Evolutionary conservation across 352 stramenopile genomes (phyloP).

Genomic region (Pythium rhizo-oryzae): DNA sequence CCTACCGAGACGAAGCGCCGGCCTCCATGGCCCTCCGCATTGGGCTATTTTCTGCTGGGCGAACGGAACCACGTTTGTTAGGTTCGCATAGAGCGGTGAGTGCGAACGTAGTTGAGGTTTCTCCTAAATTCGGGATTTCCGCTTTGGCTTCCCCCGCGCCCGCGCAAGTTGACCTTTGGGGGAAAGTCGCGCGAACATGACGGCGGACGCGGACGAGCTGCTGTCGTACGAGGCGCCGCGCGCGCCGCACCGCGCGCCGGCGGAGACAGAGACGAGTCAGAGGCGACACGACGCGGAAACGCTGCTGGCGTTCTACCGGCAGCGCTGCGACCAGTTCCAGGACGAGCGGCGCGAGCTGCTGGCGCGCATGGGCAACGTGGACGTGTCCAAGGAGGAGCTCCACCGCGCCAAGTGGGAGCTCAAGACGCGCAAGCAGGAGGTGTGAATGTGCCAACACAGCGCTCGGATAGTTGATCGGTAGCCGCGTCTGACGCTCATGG

Average conservation of each 20-base stretch:
- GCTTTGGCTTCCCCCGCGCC: background rate
- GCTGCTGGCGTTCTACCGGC: slow-evolving; percentile 67
- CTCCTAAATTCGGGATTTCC: slow-evolving; percentile 12
- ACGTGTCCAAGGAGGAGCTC: slow-evolving; percentile 77
- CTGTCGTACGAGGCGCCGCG: slow-evolving; percentile 56
- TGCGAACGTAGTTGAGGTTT: background rate
- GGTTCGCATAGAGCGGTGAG: background rate
- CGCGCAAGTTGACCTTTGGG: slow-evolving; percentile 6
- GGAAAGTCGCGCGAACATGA: slow-evolving; percentile 5
- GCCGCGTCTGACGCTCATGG: too few species aligned
- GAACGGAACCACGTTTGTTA: slow-evolving; percentile 1
- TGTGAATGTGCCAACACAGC: too few species aligned
- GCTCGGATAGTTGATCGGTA: too few species aligned
- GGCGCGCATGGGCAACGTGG: slow-evolving; percentile 53
- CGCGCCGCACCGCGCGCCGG: too few species aligned
- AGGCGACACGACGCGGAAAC: slow-evolving; percentile 8
- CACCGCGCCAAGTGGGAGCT: slow-evolving; percentile 81
- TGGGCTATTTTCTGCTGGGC: too few species aligned
- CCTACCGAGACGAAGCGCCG: too few species aligned
- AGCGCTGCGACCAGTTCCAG: slow-evolving; percentile 70
- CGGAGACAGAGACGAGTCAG: background rate
- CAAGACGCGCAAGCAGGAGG: slow-evolving; percentile 55
- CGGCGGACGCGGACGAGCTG: slow-evolving; percentile 40
- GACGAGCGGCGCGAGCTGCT: slow-evolving; percentile 56
- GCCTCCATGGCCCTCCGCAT: too few species aligned